Evolutionary conservation across 148 eudicot species (phyloP).

Genomic region (Diospyros lotus): DNA sequence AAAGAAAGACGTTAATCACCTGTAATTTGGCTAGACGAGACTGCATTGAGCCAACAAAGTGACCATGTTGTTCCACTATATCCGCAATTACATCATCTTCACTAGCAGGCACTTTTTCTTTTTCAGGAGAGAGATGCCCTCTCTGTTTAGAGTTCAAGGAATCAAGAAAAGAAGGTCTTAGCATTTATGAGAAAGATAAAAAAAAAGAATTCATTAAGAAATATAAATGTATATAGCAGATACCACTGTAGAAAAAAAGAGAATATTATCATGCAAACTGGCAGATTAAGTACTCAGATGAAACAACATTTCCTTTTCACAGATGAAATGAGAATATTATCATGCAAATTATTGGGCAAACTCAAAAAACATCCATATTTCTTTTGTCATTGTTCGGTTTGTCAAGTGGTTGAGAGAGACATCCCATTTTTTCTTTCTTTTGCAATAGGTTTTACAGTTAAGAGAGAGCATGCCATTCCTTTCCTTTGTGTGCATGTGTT

Average conservation of each 20-base stretch:
- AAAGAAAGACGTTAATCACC: constrained; percentile 30
- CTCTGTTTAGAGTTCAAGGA: constrained; percentile 33
- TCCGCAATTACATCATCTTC: constrained; percentile 63
- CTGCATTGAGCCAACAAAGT: constrained; percentile 74
- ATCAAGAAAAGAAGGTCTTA: constrained; percentile 14
- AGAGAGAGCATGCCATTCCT: too few relatives aligned
- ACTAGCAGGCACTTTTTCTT: constrained; percentile 42
- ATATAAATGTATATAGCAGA: not conserved
- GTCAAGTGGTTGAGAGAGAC: too few relatives aligned
- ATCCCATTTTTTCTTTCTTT: too few relatives aligned
- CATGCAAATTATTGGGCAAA: too few relatives aligned
- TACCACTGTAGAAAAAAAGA: not conserved
- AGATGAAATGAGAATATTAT: not conserved
- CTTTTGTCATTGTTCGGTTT: too few relatives aligned
- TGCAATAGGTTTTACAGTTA: too few relatives aligned
- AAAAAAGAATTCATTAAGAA: not conserved
- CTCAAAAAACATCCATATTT: too few relatives aligned
- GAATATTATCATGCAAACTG: not conserved
- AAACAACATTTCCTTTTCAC: not conserved
- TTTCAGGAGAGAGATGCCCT: constrained; percentile 39
- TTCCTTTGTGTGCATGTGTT: too few relatives aligned
- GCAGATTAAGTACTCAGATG: not conserved
- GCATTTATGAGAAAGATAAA: constrained; percentile 10
- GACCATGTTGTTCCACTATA: constrained; percentile 65
- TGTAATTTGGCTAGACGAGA: constrained; percentile 84